Percentiles rank a stretch among this genome's conserved stretches.
These are phyloP conservation scores for Agastache rugosa DNA, from an alignment of 257 asterid genomes.

Conservation along the genomic window DNA sequence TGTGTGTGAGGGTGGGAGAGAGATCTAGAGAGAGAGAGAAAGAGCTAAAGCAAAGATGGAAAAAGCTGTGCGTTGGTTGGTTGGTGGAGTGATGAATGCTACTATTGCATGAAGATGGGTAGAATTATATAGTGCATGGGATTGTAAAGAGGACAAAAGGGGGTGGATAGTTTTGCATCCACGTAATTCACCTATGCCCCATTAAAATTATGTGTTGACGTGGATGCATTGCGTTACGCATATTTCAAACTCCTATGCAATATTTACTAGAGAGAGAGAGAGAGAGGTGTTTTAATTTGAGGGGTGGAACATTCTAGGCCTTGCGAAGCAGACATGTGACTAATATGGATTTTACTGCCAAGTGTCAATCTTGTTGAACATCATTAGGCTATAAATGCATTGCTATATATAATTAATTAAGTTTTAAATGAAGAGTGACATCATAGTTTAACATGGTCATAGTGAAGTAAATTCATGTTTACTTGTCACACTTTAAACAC, in stretches of 20 bases:
- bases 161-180: constrained; percentile 48
- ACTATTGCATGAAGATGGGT: constrained; percentile 12
- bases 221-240: constrained; percentile 36
- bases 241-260: neutral
- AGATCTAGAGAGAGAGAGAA: neutral
- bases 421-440: too few relatives aligned
- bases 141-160: constrained; percentile 19
- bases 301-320: constrained; percentile 24
- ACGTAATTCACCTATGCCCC: constrained; percentile 47
- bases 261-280: constrained; percentile 13
- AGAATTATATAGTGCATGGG: constrained; percentile 43
- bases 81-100: neutral
- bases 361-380: too few relatives aligned
- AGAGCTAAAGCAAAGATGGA: neutral
- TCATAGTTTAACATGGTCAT: too few relatives aligned
- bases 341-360: neutral
- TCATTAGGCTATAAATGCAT: too few relatives aligned
- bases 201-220: constrained; percentile 32
- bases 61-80: neutral
- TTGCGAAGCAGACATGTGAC: neutral
- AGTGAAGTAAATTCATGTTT: too few relatives aligned
- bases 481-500: too few relatives aligned
- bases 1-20: neutral
- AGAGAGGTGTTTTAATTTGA: too few relatives aligned
- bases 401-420: too few relatives aligned